Evolutionary conservation across 139 green algal species (phyloP), one percentile per base, ranked within the genome.

Genomic region (Edaphochlamys debaryana): DNA sequence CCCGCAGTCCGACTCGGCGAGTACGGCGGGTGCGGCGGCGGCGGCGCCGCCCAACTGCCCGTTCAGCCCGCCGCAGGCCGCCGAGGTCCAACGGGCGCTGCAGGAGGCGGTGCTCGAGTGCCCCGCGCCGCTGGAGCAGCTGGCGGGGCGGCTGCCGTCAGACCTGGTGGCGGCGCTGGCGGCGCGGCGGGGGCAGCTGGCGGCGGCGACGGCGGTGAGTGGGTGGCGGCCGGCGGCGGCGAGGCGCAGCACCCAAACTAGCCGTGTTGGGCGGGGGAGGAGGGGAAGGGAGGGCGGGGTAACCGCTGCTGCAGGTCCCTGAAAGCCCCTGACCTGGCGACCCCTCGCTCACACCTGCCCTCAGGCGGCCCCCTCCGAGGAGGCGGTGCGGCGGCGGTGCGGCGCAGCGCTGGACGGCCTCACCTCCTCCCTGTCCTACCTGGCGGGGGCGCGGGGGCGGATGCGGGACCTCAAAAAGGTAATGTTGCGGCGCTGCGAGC

Each of bases 21-120:
- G 27, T 29, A 0, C 7, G 38, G 25, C n/a, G 48, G 22, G 30
- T 42, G n/a, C 20, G n/a, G 45, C 1, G n/a, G 78, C 34, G 42
- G 67, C 75, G 0, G 48, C 67, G 19, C 56, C 25, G 56, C 56
- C 56, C 25, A 25, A n/a, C 56, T 63, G 56, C 56, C 56, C 56
- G 25, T 72, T 92, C 19, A 67, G 76, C 23, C 68, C 87, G 0
- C 63, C 45, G 19, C 68, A 89, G 38, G 81, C 89, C 32, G 34
- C 29, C 37, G 38, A 71, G 50, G 63, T 92, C 27, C 38, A 19
- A 20, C 52, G 64, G 30, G 79, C 82, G 54, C 66, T 92, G 62
- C 69, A 69, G 3, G 64, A 84, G 0, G 87, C 86, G 29, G 32
- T 92, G 27, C 36, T 83, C 50, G 40, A n/a, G 25, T 23, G 29